These are phyloP conservation scores for Adenanthera pavonina DNA, from an alignment of 306 rosid species.

Conservation along the genomic window DNA sequence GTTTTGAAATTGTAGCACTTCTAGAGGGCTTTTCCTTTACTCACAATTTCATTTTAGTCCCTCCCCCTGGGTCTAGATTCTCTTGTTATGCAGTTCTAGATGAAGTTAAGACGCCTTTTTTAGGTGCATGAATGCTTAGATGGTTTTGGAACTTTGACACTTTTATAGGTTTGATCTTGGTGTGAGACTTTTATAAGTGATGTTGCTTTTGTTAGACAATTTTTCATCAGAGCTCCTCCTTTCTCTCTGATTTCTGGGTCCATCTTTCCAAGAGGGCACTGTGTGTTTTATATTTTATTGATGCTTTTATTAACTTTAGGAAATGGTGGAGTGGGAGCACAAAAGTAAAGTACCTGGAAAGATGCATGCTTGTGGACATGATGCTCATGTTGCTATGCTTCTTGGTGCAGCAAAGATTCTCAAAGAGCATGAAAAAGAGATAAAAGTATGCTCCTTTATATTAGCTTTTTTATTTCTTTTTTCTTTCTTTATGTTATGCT, in stretches of 20 bases:
- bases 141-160: background rate
- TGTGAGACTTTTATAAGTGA: background rate
- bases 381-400: conserved; percentile 93
- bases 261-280: conserved; percentile 10
- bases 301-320: conserved; percentile 47
- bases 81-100: conserved; percentile 63
- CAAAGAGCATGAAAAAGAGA: conserved; percentile 55
- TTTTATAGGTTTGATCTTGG: conserved; percentile 2
- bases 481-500: conserved; percentile 1
- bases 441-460: conserved; percentile 45
- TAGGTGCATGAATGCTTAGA: background rate
- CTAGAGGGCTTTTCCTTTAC: background rate
- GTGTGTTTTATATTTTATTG: background rate
- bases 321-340: conserved; percentile 86
- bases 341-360: conserved; percentile 87
- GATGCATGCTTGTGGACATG: conserved; percentile 98
- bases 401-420: conserved; percentile 93
- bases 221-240: background rate
- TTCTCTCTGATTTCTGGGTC: conserved; percentile 14
- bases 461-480: background rate
- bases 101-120: background rate
- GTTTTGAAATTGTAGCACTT: conserved; percentile 23
- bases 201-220: background rate
- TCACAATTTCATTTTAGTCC: background rate
- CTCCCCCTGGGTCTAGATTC: conserved; percentile 50